Conservation (phyloP, 2,329 filamentous ascomycete species). For the Verticillium zaregamsianum region DNA sequence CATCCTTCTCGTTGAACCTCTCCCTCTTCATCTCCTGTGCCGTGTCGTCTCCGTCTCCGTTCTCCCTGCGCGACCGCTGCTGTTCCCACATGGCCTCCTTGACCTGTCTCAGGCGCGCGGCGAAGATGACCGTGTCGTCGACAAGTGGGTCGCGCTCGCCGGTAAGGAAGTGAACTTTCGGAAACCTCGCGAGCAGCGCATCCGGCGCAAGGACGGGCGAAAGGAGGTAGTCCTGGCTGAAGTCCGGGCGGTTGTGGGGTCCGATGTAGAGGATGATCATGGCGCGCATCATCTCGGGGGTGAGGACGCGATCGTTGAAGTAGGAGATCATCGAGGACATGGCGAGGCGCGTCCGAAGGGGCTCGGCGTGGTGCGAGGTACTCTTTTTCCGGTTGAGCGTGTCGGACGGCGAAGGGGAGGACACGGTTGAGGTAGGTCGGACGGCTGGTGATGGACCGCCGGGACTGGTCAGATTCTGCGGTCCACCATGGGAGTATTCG, state of each 20-base stretch:
- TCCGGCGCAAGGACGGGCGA: slow-evolving; percentile 90
- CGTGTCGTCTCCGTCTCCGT: slow-evolving; percentile 4
- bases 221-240: slow-evolving; percentile 84
- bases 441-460: slow-evolving; percentile 9
- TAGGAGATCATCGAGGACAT: slow-evolving; percentile 98
- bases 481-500: slow-evolving; percentile 46
- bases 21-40: slow-evolving; percentile 41
- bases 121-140: slow-evolving; percentile 95
- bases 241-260: slow-evolving; percentile 88
- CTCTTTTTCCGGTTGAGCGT: slow-evolving; percentile 14
- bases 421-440: slow-evolving; percentile 21
- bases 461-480: slow-evolving; percentile 22
- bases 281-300: slow-evolving; percentile 96
- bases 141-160: slow-evolving; percentile 94
- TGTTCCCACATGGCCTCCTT: slow-evolving; percentile 51
- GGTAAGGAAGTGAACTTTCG: slow-evolving; percentile 90
- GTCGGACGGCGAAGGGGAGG: slow-evolving; percentile 71
- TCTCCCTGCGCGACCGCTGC: slow-evolving; percentile 34
- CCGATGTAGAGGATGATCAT: slow-evolving; percentile 99
- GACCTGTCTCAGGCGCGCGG: slow-evolving; percentile 78
- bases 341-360: slow-evolving; percentile 78
- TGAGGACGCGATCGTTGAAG: slow-evolving; percentile 91
- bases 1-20: slow-evolving; percentile 67
- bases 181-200: slow-evolving; percentile 75
- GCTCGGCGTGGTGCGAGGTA: slow-evolving; percentile 49